phyloP scores from a whole-genome alignment of 2,329 filamentous ascomycete genomes.

The Dichotomopilus funicola region DNA sequence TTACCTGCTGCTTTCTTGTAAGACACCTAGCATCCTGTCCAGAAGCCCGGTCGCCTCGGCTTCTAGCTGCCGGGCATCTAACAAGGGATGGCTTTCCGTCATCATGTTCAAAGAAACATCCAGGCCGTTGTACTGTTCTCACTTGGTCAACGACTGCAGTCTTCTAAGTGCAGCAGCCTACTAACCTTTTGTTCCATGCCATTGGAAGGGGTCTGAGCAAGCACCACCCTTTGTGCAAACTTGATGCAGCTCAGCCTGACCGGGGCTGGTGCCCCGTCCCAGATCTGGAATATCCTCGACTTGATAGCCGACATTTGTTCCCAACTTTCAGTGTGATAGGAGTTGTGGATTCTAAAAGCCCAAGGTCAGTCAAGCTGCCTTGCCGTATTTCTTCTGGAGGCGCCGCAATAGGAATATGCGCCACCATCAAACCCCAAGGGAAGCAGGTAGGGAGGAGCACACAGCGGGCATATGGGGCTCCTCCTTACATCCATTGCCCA shows the following conservation, averaged over 20 bases:
- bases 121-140: constrained; percentile 56
- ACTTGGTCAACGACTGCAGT: constrained; percentile 9
- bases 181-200: constrained; percentile 72
- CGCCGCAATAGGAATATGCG: too few relatives aligned
- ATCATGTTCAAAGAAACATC: constrained; percentile 86
- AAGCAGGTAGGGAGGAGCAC: not conserved
- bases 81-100: constrained; percentile 71
- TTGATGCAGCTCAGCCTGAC: constrained; percentile 94
- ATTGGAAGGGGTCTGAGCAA: constrained; percentile 81
- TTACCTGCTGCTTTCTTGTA: constrained; percentile 83
- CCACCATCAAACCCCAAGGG: not conserved
- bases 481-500: not conserved
- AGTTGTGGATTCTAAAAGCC: constrained; percentile 68
- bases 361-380: constrained; percentile 11
- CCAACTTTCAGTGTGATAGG: constrained; percentile 76
- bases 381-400: not conserved
- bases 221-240: constrained; percentile 87
- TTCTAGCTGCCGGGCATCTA: constrained; percentile 76
- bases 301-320: constrained; percentile 85
- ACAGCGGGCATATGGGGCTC: not conserved
- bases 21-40: constrained; percentile 75
- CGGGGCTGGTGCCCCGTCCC: constrained; percentile 71
- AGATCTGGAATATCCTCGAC: constrained; percentile 76
- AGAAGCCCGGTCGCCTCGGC: constrained; percentile 87
- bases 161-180: not conserved